A percentile compares a stretch with the other conserved stretches of the same genome.
Conservation (phyloP, 768 basidiomycete genomes). For the Phylloporus arenicola region DNA sequence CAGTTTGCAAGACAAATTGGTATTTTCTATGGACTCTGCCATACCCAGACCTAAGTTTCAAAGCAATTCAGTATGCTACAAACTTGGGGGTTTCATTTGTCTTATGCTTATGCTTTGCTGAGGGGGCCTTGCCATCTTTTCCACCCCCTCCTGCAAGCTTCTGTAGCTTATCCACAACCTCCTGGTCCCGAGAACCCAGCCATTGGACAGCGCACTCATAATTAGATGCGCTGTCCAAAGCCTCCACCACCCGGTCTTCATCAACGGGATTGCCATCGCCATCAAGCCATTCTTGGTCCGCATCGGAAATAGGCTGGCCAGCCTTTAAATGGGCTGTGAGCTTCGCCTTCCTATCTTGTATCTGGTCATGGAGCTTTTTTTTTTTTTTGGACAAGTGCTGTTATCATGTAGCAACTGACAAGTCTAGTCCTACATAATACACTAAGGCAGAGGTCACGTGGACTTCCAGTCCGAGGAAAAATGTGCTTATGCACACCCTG, state of each 20-base stretch:
- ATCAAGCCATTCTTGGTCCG: slow-evolving; percentile 22
- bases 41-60: no score
- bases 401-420: no score
- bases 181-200: background rate
- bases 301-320: slow-evolving; percentile 3
- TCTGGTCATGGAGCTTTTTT: background rate
- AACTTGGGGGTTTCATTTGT: no score
- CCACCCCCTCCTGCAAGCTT: background rate
- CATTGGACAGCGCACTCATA: slow-evolving; percentile 14
- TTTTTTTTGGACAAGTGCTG: no score
- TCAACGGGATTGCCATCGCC: slow-evolving; percentile 19
- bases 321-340: background rate
- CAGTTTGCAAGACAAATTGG: no score
- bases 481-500: no score
- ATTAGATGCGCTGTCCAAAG: slow-evolving; percentile 14
- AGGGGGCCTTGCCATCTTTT: background rate
- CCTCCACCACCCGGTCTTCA: slow-evolving; percentile 15
- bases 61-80: no score
- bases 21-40: no score
- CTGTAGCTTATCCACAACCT: background rate
- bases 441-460: no score
- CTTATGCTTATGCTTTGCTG: background rate
- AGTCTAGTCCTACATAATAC: no score
- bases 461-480: no score
- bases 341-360: background rate